phyloP scores from a whole-genome alignment of 2,329 filamentous ascomycete genomes.

The Aspergillus tanneri region DNA sequence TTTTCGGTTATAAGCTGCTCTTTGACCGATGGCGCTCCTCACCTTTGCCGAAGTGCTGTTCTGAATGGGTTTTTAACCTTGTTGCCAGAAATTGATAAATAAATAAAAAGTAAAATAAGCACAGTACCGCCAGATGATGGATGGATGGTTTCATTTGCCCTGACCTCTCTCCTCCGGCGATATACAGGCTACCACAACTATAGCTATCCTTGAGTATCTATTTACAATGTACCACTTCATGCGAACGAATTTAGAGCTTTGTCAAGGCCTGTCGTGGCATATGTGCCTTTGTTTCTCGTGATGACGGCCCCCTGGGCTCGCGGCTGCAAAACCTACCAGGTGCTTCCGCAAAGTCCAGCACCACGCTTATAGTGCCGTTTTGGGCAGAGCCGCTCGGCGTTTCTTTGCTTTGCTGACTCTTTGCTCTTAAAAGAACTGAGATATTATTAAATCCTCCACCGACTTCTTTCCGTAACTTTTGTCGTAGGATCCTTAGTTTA shows the following conservation, averaged over 20 bases:
- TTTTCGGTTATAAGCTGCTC: too few species aligned
- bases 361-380: conserved; percentile 1
- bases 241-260: conserved; percentile 16
- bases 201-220: conserved; percentile 1
- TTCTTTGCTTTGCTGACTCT: conserved; percentile 15
- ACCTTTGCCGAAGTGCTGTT: too few species aligned
- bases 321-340: conserved; percentile 8
- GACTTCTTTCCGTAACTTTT: not conserved
- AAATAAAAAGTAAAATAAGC: too few species aligned
- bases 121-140: too few species aligned
- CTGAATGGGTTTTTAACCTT: too few species aligned
- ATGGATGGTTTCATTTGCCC: conserved; percentile 5
- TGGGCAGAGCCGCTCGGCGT: too few species aligned
- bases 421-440: not conserved
- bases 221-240: not conserved
- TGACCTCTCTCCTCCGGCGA: conserved; percentile 10
- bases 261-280: conserved; percentile 15
- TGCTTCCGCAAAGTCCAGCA: conserved; percentile 15
- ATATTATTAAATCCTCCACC: not conserved
- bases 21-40: too few species aligned
- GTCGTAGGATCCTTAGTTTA: conserved; percentile 3
- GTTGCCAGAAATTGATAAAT: too few species aligned
- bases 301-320: conserved; percentile 5
- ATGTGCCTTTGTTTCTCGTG: not conserved
- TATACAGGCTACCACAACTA: conserved; percentile 10